Conservation (phyloP, 805 yeast genomes). For the Lachancea mirantina region DNA sequence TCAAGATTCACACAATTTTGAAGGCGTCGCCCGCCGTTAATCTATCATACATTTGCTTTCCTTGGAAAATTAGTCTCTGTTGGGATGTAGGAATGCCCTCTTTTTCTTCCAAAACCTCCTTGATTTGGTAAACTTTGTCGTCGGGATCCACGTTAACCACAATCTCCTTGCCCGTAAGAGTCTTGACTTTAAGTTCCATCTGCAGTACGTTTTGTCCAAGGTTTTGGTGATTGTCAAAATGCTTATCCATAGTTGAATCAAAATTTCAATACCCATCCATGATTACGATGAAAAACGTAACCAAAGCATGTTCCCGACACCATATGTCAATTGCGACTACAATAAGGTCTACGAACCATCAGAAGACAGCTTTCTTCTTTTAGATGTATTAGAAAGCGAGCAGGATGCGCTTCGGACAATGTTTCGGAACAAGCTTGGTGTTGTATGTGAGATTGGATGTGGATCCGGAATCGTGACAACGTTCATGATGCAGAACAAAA, state of each 20-base stretch:
- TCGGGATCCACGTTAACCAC: slow-evolving; percentile 28
- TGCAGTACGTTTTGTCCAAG: neutral
- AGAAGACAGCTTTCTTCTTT: slow-evolving; percentile 80
- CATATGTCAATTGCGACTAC: slow-evolving; percentile 52
- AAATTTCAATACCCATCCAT: neutral
- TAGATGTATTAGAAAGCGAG: slow-evolving; percentile 73
- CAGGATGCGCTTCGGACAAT: slow-evolving; percentile 28
- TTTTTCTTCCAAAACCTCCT: slow-evolving; percentile 88
- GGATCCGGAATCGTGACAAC: slow-evolving; percentile 89
- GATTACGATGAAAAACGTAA: neutral
- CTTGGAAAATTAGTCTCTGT: slow-evolving; percentile 83
- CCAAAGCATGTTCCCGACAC: slow-evolving; percentile 88
- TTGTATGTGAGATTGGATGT: slow-evolving; percentile 79
- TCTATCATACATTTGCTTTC: slow-evolving; percentile 70
- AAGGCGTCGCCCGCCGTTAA: neutral
- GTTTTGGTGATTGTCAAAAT: neutral
- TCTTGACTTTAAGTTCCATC: slow-evolving; percentile 25
- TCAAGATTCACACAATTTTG: neutral
- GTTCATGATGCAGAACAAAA: slow-evolving; percentile 51
- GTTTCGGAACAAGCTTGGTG: slow-evolving; percentile 35
- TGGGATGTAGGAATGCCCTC: slow-evolving; percentile 97
- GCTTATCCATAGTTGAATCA: neutral
- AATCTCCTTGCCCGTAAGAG: slow-evolving; percentile 33
- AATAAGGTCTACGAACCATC: slow-evolving; percentile 89
- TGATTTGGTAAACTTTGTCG: slow-evolving; percentile 55